Percentiles rank a stretch among this genome's conserved stretches.
Evolutionary conservation across 208 protist species (phyloP).

Genomic region (Wallacemonas sp.): DNA sequence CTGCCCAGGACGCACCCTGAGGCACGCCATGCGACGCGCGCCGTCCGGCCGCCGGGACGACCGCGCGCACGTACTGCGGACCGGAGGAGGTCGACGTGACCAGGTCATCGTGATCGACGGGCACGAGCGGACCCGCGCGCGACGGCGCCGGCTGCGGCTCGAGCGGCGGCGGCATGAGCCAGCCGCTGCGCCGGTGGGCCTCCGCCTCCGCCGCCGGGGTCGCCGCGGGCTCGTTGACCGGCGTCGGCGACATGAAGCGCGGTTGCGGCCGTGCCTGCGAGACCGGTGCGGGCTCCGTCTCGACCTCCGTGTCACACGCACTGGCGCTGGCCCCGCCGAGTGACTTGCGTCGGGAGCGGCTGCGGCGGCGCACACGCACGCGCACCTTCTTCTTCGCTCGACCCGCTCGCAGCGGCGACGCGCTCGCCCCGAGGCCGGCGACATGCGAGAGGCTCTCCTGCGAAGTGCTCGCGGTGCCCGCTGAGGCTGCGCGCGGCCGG

Average conservation of each 20-base stretch:
- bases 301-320: constrained; percentile 19
- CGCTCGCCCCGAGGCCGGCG: background rate
- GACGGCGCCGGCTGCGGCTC: background rate
- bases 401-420: background rate
- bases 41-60: background rate
- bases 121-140: no score
- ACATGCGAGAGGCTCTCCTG: background rate
- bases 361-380: constrained; percentile 9
- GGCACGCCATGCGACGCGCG: constrained; percentile 1
- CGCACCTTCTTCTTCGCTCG: background rate
- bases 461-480: background rate
- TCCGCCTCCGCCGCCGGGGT: background rate
- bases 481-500: background rate
- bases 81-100: background rate
- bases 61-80: constrained; percentile 8
- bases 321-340: constrained; percentile 23
- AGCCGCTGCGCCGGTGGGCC: background rate
- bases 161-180: constrained; percentile 12
- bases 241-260: constrained; percentile 10
- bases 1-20: background rate
- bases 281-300: background rate
- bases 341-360: background rate
- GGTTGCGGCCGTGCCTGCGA: background rate
- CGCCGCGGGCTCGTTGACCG: background rate
- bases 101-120: background rate